Base-by-base conservation (phyloP, 768 basidiomycete species). In the Mrakia blollopis region DNA sequence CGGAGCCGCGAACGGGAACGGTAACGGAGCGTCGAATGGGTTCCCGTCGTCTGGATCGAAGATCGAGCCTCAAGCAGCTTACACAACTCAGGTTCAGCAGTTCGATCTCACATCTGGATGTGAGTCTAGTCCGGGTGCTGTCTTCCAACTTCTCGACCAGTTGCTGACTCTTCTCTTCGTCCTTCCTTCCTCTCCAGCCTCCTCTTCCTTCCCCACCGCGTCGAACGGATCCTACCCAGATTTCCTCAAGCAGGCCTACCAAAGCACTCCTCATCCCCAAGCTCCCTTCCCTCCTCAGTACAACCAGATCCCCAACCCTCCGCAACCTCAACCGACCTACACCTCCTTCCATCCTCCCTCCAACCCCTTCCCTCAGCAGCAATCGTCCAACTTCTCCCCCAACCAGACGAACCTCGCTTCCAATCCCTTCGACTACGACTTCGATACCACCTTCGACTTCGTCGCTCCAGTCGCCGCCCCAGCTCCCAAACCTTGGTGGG, bases 191-290 rank as follows among this genome's bases (percentile, higher is more conserved):
- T 6, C 13, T 35, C 7, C 63, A n/a, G 18, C 37, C 10, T 68
- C 65, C 2, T 68, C 37, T 8, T 68, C 37, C 25, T 68, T 39
- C 65, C 65, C 65, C 6, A 39, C 39, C 16, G 25, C 65, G 3
- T 21, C 35, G 37, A 41, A 18, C 18, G 37, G 6, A 39, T 57
- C 57, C 25, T 68, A 68, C 65, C 37, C 65, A 0, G 65, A 39
- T 39, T 68, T 68, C 39, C 21, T 68, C 65, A 39, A 68, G 37
- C 65, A 68, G 21, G 37, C 39, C 39, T 68, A 68, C 37, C 65
- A 68, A 23, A 68, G 39, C 8, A n/a, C 25, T n/a, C 65, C 65
- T 23, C 65, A 39, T 10, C 37, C 9, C 32, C 65, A 68, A 9
- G 37, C 65, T 68, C 65, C 65, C 18, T 68, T 68, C 65, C 35